Evolutionary conservation across 108 stramenopile genomes (phyloP), one percentile per base, ranked within the genome.

Genomic region (Cafeteria roenbergensis): DNA sequence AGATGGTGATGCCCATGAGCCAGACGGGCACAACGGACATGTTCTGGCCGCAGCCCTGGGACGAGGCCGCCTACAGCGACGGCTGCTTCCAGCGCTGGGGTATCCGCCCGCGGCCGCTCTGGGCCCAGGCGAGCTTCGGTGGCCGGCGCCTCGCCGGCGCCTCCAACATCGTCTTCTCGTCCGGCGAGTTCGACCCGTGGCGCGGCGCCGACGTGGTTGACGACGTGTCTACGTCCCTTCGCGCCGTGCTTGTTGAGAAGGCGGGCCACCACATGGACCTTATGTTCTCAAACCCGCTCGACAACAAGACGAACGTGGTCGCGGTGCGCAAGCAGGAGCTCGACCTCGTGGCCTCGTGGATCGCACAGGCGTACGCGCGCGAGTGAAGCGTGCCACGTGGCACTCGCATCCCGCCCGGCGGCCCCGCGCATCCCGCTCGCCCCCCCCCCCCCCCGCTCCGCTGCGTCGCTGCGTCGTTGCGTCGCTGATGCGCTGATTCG

Each of bases 151-250:
- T 80, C 22, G n/a, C 52, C 0, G 33, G 61, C 6, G 71, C 73
- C 30, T 84, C 88, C 35, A 89, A 91, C 67, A 84, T 93, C 56
- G 71, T 93, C 26, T 89, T 90, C 64, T 84, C 85, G 26, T 88
- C 90, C 66, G 92, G 92, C 0, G 57, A 78, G 26, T 58, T 85
- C 6, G 92, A 93, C 69, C 92, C 92, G 8, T 93, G 91, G 92
- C 67, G 65, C 30, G 78, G 80, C 33, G 85, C 76, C 27, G 89
- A 88, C 24, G 85, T 91, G 2, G 72, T 65, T 34, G 17, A 31
- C 51, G 54, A 62, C 38, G 58, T 36, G 26, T n/a, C n/a, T 6
- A 9, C 6, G 28, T 32, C 69, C 81, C 25, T 57, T 79, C 20
- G 73, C 14, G 84, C 88, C 12, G 35, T 89, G 17, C 61, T 86